These are phyloP conservation scores for Phanerodontia chrysosporium DNA, from an alignment of 768 basidiomycete genomes.

Conservation along the genomic window DNA sequence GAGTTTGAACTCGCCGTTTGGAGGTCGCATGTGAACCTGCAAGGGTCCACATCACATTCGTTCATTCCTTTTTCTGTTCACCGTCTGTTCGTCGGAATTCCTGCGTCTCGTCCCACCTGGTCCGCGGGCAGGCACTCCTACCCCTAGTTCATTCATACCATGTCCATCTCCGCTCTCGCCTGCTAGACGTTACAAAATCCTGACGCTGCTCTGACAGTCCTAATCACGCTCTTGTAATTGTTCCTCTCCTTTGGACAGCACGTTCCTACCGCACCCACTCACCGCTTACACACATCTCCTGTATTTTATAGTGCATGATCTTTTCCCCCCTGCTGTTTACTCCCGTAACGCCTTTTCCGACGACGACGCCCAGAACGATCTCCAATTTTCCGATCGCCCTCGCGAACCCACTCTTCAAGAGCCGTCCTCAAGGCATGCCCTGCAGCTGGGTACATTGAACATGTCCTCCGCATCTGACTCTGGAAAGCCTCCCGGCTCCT, in stretches of 20 bases:
- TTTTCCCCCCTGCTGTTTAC: conserved; percentile 13
- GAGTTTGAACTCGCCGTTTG: conserved; percentile 1
- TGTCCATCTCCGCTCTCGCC: conserved; percentile 14
- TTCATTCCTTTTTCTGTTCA: conserved; percentile 9
- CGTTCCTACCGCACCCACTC: conserved; percentile 4
- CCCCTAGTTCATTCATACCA: conserved; percentile 12
- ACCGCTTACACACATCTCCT: not conserved
- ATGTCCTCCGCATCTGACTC: conserved; percentile 21
- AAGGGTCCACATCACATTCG: not conserved
- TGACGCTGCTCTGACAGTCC: conserved; percentile 16
- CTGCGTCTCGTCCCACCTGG: not conserved
- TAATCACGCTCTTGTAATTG: conserved; percentile 10
- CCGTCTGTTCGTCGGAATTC: not conserved
- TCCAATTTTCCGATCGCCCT: conserved; percentile 19
- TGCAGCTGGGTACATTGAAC: conserved; percentile 11
- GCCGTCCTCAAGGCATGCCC: conserved; percentile 16
- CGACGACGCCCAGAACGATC: conserved; percentile 19
- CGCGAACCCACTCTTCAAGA: conserved; percentile 4
- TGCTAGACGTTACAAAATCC: conserved; percentile 19
- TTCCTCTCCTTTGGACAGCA: not conserved
- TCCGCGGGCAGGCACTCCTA: conserved; percentile 6
- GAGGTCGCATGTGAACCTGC: not conserved
- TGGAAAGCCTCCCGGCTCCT: conserved; percentile 12
- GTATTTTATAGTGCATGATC: conserved; percentile 16
- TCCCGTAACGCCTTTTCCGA: conserved; percentile 8